Conservation (phyloP, 2,329 filamentous ascomycete species). For the Phyllosticta capitalensis region DNA sequence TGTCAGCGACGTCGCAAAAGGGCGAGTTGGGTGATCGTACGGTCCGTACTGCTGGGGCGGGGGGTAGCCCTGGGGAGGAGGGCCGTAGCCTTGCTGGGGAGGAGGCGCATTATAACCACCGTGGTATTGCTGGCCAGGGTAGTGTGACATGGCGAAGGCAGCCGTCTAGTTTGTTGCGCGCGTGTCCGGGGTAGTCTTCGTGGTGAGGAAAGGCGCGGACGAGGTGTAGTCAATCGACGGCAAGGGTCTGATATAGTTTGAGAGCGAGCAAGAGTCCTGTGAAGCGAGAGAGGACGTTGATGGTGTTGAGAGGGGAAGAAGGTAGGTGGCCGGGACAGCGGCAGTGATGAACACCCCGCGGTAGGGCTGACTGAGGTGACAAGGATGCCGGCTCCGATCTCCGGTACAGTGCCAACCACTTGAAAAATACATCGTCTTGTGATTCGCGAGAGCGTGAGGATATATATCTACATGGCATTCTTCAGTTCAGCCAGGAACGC, state of each 20-base stretch:
- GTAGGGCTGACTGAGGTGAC: neutral
- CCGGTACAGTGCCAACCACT: neutral
- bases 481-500: neutral
- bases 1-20: slow-evolving; percentile 5
- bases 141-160: slow-evolving; percentile 28
- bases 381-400: neutral
- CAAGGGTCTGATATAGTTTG: neutral
- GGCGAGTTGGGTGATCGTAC: neutral
- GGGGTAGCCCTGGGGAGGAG: slow-evolving; percentile 14
- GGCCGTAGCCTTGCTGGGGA: slow-evolving; percentile 21
- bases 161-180: neutral
- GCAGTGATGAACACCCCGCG: neutral
- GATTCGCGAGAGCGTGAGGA: too few species aligned
- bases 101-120: slow-evolving; percentile 30
- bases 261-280: neutral
- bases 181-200: neutral
- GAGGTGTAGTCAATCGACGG: neutral
- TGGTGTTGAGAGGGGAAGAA: slow-evolving; percentile 1
- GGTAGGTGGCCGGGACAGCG: neutral
- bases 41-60: slow-evolving; percentile 12
- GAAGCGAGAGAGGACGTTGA: neutral
- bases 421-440: too few species aligned
- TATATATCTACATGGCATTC: neutral
- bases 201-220: neutral
- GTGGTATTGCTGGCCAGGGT: slow-evolving; percentile 33